A percentile compares a stretch with the other conserved stretches of the same genome.
Conservation (phyloP, 768 basidiomycete species). For the Fistulinella prunicolor region DNA sequence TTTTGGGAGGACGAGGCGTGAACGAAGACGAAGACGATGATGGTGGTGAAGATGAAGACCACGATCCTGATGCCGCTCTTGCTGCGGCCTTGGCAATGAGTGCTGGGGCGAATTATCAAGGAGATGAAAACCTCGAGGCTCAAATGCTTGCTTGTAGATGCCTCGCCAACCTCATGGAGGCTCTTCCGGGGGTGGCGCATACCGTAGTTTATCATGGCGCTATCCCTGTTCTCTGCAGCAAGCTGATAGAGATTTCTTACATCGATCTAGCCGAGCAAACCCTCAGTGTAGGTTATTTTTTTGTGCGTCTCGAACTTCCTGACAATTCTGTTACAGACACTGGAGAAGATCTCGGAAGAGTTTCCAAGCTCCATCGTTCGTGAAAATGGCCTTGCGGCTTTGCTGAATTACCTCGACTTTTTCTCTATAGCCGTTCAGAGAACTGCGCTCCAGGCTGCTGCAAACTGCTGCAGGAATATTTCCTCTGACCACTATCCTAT, state of each 20-base stretch:
- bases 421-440: conserved; percentile 97
- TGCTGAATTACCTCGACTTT: conserved; percentile 96
- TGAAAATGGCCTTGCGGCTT: conserved; percentile 89
- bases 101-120: conserved; percentile 61
- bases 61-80: conserved; percentile 83
- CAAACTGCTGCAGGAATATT: conserved; percentile 94
- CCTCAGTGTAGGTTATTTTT: conserved; percentile 70
- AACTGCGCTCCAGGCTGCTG: conserved; percentile 93
- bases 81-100: conserved; percentile 88
- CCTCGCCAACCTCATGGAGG: conserved; percentile 97
- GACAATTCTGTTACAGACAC: conserved; percentile 55
- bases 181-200: conserved; percentile 96
- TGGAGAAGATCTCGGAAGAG: conserved; percentile 98
- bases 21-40: conserved; percentile 74
- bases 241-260: conserved; percentile 94
- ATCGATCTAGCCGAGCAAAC: conserved; percentile 99
- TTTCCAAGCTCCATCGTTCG: conserved; percentile 94
- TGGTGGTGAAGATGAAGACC: conserved; percentile 59
- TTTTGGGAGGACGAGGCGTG: conserved; percentile 76
- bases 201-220: conserved; percentile 98
- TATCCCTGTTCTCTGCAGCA: conserved; percentile 95
- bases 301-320: conserved; percentile 4
- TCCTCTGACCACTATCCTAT: conserved; percentile 85
- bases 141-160: conserved; percentile 96
- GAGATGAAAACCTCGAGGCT: conserved; percentile 87